Conservation (phyloP, 2,329 filamentous ascomycete species). For the Penicillium sp. region DNA sequence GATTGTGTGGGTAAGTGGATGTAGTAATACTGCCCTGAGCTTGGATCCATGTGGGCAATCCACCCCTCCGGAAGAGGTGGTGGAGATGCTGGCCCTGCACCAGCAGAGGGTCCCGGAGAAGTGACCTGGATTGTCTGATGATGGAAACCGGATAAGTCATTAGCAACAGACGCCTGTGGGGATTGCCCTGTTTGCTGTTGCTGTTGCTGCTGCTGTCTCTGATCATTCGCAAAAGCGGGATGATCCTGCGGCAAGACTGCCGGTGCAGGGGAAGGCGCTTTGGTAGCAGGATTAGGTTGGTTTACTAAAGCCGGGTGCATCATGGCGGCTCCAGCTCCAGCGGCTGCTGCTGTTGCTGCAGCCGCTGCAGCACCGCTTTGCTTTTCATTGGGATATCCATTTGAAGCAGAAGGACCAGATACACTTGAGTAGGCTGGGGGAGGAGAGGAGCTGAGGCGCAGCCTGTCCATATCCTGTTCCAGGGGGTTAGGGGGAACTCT, state of each 20-base stretch:
- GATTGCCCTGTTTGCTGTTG: constrained; percentile 39
- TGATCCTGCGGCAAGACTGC: constrained; percentile 56
- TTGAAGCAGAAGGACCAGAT: constrained; percentile 49
- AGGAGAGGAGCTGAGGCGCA: constrained; percentile 77
- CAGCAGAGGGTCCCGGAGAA: constrained; percentile 41
- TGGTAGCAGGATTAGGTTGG: constrained; percentile 21
- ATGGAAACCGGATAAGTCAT: constrained; percentile 24
- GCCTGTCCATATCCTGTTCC: constrained; percentile 79
- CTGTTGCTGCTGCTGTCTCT: constrained; percentile 50
- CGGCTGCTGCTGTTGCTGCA: constrained; percentile 1
- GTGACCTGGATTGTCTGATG: constrained; percentile 25
- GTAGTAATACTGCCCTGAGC: constrained; percentile 97
- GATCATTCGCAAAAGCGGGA: constrained; percentile 88
- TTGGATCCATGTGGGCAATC: constrained; percentile 95
- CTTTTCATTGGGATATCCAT: constrained; percentile 75
- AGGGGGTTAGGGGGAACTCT: constrained; percentile 65
- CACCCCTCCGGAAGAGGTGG: constrained; percentile 94
- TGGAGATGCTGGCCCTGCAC: constrained; percentile 71
- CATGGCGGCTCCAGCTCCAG: constrained; percentile 12
- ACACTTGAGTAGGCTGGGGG: constrained; percentile 95
- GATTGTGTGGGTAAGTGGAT: constrained; percentile 94
- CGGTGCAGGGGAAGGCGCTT: constrained; percentile 25
- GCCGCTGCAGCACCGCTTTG: constrained; percentile 48
- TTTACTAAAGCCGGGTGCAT: constrained; percentile 28
- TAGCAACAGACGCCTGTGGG: constrained; percentile 38